Evolutionary conservation across 805 yeast genomes (phyloP), one percentile per base, ranked within the genome.

Genomic region (Candida xiaguanensis): DNA sequence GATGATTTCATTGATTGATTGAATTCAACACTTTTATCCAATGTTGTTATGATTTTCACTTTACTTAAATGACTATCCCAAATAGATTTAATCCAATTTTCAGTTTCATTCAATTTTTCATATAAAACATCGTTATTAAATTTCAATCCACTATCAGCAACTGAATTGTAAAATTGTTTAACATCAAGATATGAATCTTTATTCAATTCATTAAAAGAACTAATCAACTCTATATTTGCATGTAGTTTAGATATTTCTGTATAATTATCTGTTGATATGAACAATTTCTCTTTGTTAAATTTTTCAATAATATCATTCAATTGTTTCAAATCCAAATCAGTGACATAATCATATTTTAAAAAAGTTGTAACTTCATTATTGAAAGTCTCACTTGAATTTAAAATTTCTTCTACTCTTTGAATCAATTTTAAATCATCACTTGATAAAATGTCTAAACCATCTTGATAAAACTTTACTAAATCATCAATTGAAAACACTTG

Each of bases 361-460:
- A 56, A 53, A 2, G 40, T 25, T 18, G 34, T 22, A 19, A 55
- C 46, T 12, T 50, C 36, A 2, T 38, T 18, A 29, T 63, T 54
- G 30, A 60, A 55, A 5, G 19, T 32, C 13, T 55, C 47, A 28
- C 72, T 67, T 5, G 47, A 42, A 11, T 34, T 40, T 28, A 66
- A 47, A 35, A 58, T 55, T 8, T 38, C 15, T 28, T 56, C 57
- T 3, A 63, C 47, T 5, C 42, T 39, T n/a, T 44, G 30, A 20
- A 61, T 41, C 34, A 65, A 69, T 34, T 75, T 55, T 14, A 63
- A 40, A 17, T 67, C 67, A 9, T 66, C 53, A 4, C 29, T 31
- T 1, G 63, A 55, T 25, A 69, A 49, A 4, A 61, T 46, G 16
- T 48, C 38, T 14, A 52, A 29, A 4, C 72, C 73, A 9, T 45